Base-by-base conservation (phyloP, 1,284 basidiomycete genomes). In the Neonothopanus nambi region DNA sequence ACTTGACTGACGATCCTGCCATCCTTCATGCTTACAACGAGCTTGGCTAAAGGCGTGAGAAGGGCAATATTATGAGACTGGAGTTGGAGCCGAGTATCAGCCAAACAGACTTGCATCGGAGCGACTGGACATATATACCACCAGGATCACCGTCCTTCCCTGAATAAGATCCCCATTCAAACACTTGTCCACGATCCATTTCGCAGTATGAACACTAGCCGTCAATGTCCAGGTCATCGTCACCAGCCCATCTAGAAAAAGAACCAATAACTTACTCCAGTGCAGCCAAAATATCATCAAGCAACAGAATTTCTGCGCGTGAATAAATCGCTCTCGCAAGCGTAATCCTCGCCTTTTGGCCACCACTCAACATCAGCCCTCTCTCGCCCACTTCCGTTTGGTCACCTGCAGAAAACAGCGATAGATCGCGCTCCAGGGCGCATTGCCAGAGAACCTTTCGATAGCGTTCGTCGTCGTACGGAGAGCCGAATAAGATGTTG, bases 401-500 rank as follows among this genome's bases (percentile, higher is more conserved):
- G 61, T 91, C 88, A 6, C 87, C 85, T 62, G 89, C 87, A 64
- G 90, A 87, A 43, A 92, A 75, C 26, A 65, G 48, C n/a, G 23
- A 24, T 20, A 87, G 65, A 59, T 87, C 84, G n/a, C 74, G 73
- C 56, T 77, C 73, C 24, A 87, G 66, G 0, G 73, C 82, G 58
- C 84, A 85, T 56, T 81, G 80, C n/a, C 74, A 63, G 13, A 84
- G 60, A 46, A 85, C 85, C 59, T 80, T 81, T 54, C 83, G 76
- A 64, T 95, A 95, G 1, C 93, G 80, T 37, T 77, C 76, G 63
- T 86, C 81, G 57, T 90, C 79, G 59, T 80, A 92, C 0, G 85
- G 82, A 4, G 87, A 72, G 30, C 89, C 88, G 67, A 96, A 96
- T 23, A 94, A 61, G 57, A 97, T 94, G 62, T 96, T 97, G 45